Evolutionary conservation across 768 basidiomycete species (phyloP), one percentile per base, ranked within the genome.

Genomic region (Boletus eberwhitei): DNA sequence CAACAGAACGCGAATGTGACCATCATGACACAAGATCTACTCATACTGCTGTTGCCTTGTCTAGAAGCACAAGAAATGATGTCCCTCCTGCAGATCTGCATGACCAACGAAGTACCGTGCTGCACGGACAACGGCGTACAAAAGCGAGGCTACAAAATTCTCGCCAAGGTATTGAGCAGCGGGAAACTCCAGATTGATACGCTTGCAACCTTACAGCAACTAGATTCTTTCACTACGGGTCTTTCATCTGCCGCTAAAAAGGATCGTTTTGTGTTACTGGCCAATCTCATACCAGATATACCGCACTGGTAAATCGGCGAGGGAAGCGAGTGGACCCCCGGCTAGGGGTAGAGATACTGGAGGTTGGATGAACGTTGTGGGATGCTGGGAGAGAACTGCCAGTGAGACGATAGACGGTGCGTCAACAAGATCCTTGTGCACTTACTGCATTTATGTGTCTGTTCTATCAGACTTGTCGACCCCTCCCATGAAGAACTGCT

Each of bases 131-230:
- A 90, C 48, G 92, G 85, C 4, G 85, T 96, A 6, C 96, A 98
- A 74, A 99, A 99, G 74, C 90, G 95, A 61, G 90, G 87, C 9
- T 98, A 98, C 74, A 89, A 96, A 66, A 85, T 89, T 17, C 77
- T 98, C 16, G 78, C 87, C 32, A 87, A 87, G 60, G 70, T 93
- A 39, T 71, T 86, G n/a, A 87, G 88, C 64, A 75, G 75, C 48
- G 79, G 76, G 0, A 86, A 87, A 64, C 75, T 86, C 31, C 66
- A 67, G 32, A 62, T 77, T 41, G 80, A 83, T 56, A 79, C 77
- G 13, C 85, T 88, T 54, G 68, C 69, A 11, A 79, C 88, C 26
- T 73, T 97, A 24, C 77, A 81, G 55, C 77, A 78, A 54, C 71
- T 98, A 43, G 86, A 88, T 46, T 82, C 81, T 35, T 72, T 85